These are phyloP conservation scores for Aspergillus olivimuriae DNA, from an alignment of 495 filamentous ascomycete genomes.

Conservation along the genomic window DNA sequence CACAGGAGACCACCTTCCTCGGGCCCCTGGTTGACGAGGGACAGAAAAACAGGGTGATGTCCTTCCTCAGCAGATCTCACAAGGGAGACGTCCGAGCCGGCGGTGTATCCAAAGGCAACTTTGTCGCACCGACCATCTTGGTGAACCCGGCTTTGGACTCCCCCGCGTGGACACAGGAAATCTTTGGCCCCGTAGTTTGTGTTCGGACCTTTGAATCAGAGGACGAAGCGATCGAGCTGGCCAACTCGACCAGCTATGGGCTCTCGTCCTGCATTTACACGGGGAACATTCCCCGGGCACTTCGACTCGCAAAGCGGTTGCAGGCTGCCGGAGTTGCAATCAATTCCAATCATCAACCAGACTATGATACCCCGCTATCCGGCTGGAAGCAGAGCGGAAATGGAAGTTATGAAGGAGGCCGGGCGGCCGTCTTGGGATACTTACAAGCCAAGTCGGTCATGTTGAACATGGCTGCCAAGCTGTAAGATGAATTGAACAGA, in stretches of 20 bases:
- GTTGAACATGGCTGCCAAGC: background rate
- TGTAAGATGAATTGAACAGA: background rate
- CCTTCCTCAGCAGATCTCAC: background rate
- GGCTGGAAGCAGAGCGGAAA: slow-evolving; percentile 1
- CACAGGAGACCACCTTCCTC: background rate
- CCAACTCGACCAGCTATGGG: background rate
- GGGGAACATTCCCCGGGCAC: background rate
- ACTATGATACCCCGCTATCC: background rate
- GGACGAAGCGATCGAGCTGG: background rate
- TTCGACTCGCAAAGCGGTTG: background rate
- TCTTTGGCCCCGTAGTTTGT: slow-evolving; percentile 1
- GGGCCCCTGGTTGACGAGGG: background rate
- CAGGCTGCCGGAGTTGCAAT: background rate
- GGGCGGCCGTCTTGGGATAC: background rate
- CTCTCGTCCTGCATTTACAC: slow-evolving; percentile 1
- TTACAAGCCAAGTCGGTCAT: slow-evolving; percentile 1
- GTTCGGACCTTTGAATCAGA: background rate
- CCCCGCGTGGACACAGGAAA: background rate
- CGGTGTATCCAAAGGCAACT: background rate
- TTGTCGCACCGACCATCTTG: slow-evolving; percentile 1
- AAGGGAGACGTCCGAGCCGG: background rate
- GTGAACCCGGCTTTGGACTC: background rate
- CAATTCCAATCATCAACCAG: slow-evolving; percentile 1
- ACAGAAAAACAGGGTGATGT: background rate
- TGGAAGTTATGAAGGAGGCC: slow-evolving; percentile 2